Evolutionary conservation across 2,329 filamentous ascomycete genomes (phyloP).

Genomic region (Arthrobotrys pseudoclavata): DNA sequence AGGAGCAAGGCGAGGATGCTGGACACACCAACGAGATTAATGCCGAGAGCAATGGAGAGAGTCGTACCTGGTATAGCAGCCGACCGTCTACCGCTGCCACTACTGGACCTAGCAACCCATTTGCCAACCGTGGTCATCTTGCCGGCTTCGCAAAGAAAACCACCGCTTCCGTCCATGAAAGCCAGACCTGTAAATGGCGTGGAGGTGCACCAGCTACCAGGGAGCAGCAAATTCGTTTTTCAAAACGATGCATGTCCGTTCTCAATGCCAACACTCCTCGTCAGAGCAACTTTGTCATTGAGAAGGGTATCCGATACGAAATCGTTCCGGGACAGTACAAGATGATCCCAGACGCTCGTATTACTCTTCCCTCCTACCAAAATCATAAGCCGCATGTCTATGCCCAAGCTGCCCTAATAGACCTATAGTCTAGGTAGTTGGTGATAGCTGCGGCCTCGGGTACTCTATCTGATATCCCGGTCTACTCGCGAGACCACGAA

Average conservation of each 20-base stretch:
- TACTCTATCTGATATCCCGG: background rate
- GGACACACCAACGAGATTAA: slow-evolving; percentile 10
- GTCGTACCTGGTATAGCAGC: slow-evolving; percentile 48
- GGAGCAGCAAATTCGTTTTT: slow-evolving; percentile 63
- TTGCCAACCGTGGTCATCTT: slow-evolving; percentile 44
- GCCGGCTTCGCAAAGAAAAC: slow-evolving; percentile 43
- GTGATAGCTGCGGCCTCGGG: background rate
- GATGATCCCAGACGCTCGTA: slow-evolving; percentile 60
- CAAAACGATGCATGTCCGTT: slow-evolving; percentile 63
- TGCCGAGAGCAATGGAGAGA: slow-evolving; percentile 18
- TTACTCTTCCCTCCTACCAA: slow-evolving; percentile 52
- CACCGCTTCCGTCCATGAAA: slow-evolving; percentile 34
- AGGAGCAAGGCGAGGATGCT: slow-evolving; percentile 10
- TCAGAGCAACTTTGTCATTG: slow-evolving; percentile 63
- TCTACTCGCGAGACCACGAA: slow-evolving; percentile 4
- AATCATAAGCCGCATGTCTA: slow-evolving; percentile 55
- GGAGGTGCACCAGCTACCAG: slow-evolving; percentile 60
- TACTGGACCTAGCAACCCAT: slow-evolving; percentile 29
- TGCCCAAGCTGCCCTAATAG: slow-evolving; percentile 53
- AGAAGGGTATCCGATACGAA: slow-evolving; percentile 62
- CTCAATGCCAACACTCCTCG: slow-evolving; percentile 62
- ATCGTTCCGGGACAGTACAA: slow-evolving; percentile 62
- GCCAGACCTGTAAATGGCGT: slow-evolving; percentile 62
- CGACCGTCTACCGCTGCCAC: slow-evolving; percentile 52
- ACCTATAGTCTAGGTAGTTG: slow-evolving; percentile 42